phyloP scores from a whole-genome alignment of 345 rosid species.

The Citrus trifoliata region DNA sequence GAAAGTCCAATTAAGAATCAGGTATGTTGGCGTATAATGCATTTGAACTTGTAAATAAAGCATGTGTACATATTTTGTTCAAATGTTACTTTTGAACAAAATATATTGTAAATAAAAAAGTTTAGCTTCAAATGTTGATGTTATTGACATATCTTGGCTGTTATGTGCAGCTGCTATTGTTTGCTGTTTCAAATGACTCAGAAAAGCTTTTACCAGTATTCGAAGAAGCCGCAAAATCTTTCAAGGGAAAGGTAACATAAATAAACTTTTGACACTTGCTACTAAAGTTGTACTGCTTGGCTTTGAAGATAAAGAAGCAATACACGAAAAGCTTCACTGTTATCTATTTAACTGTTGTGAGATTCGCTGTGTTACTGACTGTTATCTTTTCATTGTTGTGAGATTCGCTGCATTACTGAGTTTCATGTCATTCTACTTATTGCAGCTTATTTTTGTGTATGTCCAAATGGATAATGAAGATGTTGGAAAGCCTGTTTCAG shows the following conservation, averaged over 20 bases:
- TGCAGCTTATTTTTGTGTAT: slow-evolving; percentile 83
- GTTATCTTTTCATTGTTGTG: not conserved
- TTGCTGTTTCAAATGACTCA: slow-evolving; percentile 63
- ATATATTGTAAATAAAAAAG: not conserved
- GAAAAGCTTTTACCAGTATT: slow-evolving; percentile 61
- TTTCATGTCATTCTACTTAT: not conserved
- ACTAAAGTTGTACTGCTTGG: not conserved
- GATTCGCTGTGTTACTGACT: not conserved
- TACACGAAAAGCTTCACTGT: not conserved
- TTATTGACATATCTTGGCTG: slow-evolving; percentile 3
- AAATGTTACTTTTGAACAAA: not conserved
- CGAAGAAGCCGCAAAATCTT: slow-evolving; percentile 76
- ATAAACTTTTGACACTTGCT: not conserved
- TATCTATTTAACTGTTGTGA: not conserved
- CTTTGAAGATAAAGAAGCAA: not conserved
- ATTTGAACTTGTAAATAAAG: not conserved
- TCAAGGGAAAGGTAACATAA: slow-evolving; percentile 85
- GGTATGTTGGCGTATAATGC: slow-evolving; percentile 29
- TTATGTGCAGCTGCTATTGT: slow-evolving; percentile 66
- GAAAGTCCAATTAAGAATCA: slow-evolving; percentile 91
- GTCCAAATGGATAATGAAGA: slow-evolving; percentile 95
- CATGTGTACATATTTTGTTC: not conserved
- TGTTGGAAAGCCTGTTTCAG: slow-evolving; percentile 86
- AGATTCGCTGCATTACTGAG: not conserved
- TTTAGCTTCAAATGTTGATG: not conserved